Conservation (phyloP, 495 filamentous ascomycete genomes). For the Corynascus novoguineensis region DNA sequence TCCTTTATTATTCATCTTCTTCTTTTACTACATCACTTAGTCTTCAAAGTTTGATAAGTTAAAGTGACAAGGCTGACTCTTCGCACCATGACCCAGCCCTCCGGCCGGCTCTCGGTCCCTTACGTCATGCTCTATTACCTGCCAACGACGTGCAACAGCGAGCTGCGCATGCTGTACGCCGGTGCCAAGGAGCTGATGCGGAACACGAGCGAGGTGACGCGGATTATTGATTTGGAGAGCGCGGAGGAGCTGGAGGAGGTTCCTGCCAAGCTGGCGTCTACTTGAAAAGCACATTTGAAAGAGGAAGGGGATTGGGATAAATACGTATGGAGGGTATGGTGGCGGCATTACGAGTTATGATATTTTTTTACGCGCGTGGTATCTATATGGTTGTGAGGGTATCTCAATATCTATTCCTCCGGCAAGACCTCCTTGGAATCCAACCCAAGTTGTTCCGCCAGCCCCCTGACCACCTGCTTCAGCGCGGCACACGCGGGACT, state of each 20-base stretch:
- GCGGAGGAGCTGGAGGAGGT: conserved; percentile 72
- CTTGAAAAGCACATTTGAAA: conserved; percentile 15
- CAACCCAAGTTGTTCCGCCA: conserved; percentile 60
- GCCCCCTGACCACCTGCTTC: conserved; percentile 63
- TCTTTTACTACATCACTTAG: too few relatives aligned
- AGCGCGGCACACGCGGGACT: conserved; percentile 80
- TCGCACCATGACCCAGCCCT: conserved; percentile 28
- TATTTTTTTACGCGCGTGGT: background rate
- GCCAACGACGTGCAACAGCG: conserved; percentile 78
- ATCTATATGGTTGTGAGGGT: background rate
- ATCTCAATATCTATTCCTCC: conserved; percentile 21
- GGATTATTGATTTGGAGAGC: conserved; percentile 71
- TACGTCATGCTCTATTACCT: conserved; percentile 94
- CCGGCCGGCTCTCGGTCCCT: conserved; percentile 50
- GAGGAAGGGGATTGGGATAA: background rate
- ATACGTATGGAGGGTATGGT: too few relatives aligned
- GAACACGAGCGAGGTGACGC: conserved; percentile 77
- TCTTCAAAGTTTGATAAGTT: too few relatives aligned
- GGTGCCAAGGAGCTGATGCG: conserved; percentile 92
- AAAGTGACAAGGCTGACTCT: background rate
- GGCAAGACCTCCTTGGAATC: conserved; percentile 35
- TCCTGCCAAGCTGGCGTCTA: conserved; percentile 57
- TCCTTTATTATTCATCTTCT: too few relatives aligned
- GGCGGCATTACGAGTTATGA: conserved; percentile 6
- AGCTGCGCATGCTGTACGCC: conserved; percentile 88